These are phyloP conservation scores for Elongisporangium senticosum DNA, from an alignment of 352 stramenopile species.

Conservation along the genomic window DNA sequence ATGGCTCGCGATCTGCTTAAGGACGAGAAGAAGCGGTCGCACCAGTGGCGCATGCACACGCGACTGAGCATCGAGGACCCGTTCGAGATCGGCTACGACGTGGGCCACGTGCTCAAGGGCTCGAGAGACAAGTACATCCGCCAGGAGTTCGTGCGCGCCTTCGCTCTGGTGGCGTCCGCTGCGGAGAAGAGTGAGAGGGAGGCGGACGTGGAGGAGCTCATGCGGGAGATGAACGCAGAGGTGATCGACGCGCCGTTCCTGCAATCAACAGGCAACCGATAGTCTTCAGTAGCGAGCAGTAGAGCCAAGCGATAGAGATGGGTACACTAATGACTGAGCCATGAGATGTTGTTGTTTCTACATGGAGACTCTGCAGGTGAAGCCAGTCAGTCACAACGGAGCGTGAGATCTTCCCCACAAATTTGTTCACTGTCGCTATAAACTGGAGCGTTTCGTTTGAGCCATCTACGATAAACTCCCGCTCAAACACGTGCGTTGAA, in stretches of 20 bases:
- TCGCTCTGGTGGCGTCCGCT: slow-evolving; percentile 51
- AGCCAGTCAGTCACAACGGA: too few relatives aligned
- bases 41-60: slow-evolving; percentile 72
- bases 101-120: slow-evolving; percentile 95
- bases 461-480: too few relatives aligned
- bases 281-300: neutral
- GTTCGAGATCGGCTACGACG: slow-evolving; percentile 97
- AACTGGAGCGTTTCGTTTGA: too few relatives aligned
- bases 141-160: slow-evolving; percentile 73
- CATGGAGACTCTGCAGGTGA: too few relatives aligned
- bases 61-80: slow-evolving; percentile 95
- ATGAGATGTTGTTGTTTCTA: neutral
- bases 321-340: neutral
- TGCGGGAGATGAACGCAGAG: slow-evolving; percentile 33
- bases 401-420: too few relatives aligned
- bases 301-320: neutral
- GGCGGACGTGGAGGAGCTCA: slow-evolving; percentile 20
- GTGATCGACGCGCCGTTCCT: slow-evolving; percentile 39
- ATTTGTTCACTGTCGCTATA: too few relatives aligned
- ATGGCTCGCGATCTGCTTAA: slow-evolving; percentile 64
- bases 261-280: slow-evolving; percentile 8
- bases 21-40: slow-evolving; percentile 61
- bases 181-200: slow-evolving; percentile 8
- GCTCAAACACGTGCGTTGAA: too few relatives aligned
- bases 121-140: slow-evolving; percentile 82